A percentile compares a stretch with the other conserved stretches of the same genome.
phyloP scores from a whole-genome alignment of 2,329 filamentous ascomycete genomes.

The Hypoxylon sp. region DNA sequence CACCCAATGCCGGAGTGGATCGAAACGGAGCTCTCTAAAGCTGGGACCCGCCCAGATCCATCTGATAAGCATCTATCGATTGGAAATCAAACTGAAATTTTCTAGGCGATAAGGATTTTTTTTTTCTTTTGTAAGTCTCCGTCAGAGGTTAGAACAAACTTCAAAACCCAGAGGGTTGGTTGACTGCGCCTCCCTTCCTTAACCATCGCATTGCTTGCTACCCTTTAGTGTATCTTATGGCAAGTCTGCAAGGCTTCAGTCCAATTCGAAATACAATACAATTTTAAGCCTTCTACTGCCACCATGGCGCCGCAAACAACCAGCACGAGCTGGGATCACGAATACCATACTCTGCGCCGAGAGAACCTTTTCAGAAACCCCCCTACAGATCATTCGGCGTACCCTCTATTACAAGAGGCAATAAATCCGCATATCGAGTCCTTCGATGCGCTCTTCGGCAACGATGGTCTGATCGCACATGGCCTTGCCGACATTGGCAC shows the following conservation, averaged over 20 bases:
- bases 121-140: constrained; percentile 21
- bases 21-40: constrained; percentile 5
- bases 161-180: constrained; percentile 14
- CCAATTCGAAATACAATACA: too few relatives aligned
- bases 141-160: constrained; percentile 23
- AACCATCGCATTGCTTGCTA: too few relatives aligned
- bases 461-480: constrained; percentile 75
- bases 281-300: constrained; percentile 13
- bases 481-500: constrained; percentile 88
- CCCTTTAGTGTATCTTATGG: too few relatives aligned
- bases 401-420: constrained; percentile 85
- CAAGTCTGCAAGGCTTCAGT: too few relatives aligned
- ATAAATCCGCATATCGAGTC: constrained; percentile 93
- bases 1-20: constrained; percentile 9
- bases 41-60: constrained; percentile 1
- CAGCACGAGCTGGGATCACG: constrained; percentile 79
- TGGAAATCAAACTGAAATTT: constrained; percentile 14
- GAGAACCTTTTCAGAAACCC: constrained; percentile 90
- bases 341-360: constrained; percentile 85
- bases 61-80: constrained; percentile 34
- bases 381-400: constrained; percentile 85
- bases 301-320: constrained; percentile 67
- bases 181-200: background rate
- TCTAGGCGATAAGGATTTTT: constrained; percentile 42
- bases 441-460: constrained; percentile 88